phyloP scores from a whole-genome alignment of 192 early-diverging fungal genomes.

The Mortierella hygrophila region DNA sequence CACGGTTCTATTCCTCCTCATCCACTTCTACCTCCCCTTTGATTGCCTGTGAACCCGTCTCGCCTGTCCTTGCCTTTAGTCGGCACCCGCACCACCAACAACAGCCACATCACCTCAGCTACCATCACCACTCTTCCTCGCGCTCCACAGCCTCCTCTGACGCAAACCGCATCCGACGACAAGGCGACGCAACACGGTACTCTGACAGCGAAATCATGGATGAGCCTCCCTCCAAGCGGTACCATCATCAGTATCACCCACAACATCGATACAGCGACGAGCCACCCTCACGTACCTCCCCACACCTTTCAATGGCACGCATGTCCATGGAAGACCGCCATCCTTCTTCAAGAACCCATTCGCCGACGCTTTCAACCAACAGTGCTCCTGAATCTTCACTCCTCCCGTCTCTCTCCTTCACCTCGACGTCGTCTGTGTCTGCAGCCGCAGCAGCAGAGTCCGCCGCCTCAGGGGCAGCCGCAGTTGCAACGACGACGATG shows the following conservation, averaged over 20 bases:
- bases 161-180: neutral
- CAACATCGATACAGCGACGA: neutral
- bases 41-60: neutral
- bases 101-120: neutral
- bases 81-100: neutral
- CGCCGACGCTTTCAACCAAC: neutral
- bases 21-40: neutral
- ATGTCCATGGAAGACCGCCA: neutral
- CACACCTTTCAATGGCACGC: neutral
- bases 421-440: neutral
- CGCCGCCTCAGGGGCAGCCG: neutral
- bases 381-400: neutral
- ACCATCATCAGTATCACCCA: neutral
- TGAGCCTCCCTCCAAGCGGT: neutral
- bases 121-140: neutral
- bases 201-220: slow-evolving; percentile 4
- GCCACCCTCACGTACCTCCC: neutral
- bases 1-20: neutral
- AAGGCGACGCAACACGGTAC: neutral
- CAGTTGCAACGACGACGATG: neutral
- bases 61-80: neutral
- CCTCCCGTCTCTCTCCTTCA: neutral
- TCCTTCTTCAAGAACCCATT: neutral
- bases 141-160: neutral
- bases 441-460: neutral